Percentiles rank a stretch among this genome's conserved stretches.
phyloP scores from a whole-genome alignment of 208 protist species.

The Acanthamoeba lugdunensis region DNA sequence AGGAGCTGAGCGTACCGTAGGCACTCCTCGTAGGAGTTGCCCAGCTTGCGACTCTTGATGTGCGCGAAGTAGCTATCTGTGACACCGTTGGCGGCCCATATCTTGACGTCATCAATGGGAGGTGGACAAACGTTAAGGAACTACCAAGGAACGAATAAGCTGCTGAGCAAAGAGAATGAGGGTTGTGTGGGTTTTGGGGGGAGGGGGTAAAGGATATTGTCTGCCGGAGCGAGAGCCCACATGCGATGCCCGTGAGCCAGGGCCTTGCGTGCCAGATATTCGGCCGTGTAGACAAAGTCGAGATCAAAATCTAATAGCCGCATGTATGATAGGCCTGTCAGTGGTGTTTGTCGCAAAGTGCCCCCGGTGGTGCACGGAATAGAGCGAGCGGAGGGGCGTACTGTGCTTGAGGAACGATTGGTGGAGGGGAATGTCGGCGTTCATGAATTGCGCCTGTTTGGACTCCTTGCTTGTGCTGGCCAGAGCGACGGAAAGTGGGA shows the following conservation, averaged over 20 bases:
- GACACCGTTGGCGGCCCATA: background rate
- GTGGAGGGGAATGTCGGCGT: conserved; percentile 49
- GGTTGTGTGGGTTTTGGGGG: background rate
- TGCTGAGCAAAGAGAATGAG: background rate
- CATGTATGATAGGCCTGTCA: background rate
- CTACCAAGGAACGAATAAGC: background rate
- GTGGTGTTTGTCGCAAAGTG: too few relatives aligned
- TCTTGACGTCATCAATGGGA: background rate
- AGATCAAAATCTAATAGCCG: conserved; percentile 3
- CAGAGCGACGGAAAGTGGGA: conserved; percentile 20
- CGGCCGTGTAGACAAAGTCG: conserved; percentile 49
- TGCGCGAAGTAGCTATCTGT: conserved; percentile 57
- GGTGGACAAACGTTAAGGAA: conserved; percentile 33
- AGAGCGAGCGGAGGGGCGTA: background rate
- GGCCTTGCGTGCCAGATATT: conserved; percentile 51
- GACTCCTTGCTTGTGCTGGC: conserved; percentile 1
- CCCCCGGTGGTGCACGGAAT: background rate
- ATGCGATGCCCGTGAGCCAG: conserved; percentile 7
- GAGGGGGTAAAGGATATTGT: conserved; percentile 48
- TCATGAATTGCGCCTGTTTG: conserved; percentile 56
- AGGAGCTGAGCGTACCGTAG: background rate
- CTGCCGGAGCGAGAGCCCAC: conserved; percentile 39
- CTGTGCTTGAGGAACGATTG: conserved; percentile 19
- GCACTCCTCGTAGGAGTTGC: conserved; percentile 45
- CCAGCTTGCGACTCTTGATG: conserved; percentile 10